Evolutionary conservation across 352 stramenopile species (phyloP).

Genomic region (Bremia lactucae): DNA sequence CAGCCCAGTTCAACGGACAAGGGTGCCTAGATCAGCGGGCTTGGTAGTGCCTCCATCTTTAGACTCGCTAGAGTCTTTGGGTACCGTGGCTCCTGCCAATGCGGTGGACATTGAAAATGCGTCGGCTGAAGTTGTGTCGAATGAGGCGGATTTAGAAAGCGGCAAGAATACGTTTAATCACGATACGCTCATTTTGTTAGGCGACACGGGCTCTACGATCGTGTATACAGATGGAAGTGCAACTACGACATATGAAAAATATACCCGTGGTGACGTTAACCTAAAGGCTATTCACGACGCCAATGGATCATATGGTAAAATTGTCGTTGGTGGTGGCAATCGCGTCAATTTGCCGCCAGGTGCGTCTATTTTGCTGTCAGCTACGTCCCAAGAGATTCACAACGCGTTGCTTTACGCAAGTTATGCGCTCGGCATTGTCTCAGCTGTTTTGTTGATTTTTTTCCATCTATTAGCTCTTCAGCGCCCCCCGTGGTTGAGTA

Average conservation of each 20-base stretch:
- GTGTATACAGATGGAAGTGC: slow-evolving; percentile 27
- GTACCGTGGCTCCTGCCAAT: slow-evolving; percentile 24
- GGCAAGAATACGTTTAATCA: slow-evolving; percentile 14
- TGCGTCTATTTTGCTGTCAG: slow-evolving; percentile 44
- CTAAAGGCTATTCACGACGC: slow-evolving; percentile 11
- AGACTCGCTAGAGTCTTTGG: slow-evolving; percentile 15
- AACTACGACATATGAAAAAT: slow-evolving; percentile 29
- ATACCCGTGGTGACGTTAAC: slow-evolving; percentile 14
- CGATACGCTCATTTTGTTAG: slow-evolving; percentile 16
- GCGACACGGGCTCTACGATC: slow-evolving; percentile 23
- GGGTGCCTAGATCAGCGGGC: slow-evolving; percentile 2
- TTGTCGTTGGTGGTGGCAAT: slow-evolving; percentile 43
- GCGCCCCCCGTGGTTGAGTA: slow-evolving; percentile 28
- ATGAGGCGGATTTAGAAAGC: slow-evolving; percentile 14
- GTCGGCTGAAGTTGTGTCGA: slow-evolving; percentile 15
- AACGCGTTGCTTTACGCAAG: slow-evolving; percentile 39
- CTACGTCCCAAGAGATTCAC: slow-evolving; percentile 28
- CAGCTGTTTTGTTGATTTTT: slow-evolving; percentile 36
- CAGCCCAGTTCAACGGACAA: slow-evolving; percentile 15
- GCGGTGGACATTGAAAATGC: slow-evolving; percentile 19
- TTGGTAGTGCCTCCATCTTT: slow-evolving; percentile 13
- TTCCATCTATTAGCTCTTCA: slow-evolving; percentile 46
- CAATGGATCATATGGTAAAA: slow-evolving; percentile 16
- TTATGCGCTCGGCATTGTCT: slow-evolving; percentile 40
- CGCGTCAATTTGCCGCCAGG: slow-evolving; percentile 37